Evolutionary conservation across 768 basidiomycete genomes (phyloP).

Genomic region (Tricholoma terreum): DNA sequence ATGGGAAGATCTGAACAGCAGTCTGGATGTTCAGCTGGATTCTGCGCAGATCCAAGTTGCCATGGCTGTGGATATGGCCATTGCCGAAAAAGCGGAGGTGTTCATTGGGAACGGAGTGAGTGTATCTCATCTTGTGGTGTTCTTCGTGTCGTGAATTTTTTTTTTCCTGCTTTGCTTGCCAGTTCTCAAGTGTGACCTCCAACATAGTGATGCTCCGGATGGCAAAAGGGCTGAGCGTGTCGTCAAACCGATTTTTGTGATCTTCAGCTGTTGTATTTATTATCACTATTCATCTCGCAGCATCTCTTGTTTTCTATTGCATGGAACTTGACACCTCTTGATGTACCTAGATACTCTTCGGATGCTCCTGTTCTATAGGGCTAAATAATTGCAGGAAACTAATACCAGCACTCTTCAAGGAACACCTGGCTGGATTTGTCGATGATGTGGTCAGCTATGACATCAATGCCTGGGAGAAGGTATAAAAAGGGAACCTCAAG

Average conservation of each 20-base stretch:
- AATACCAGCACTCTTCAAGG: neutral
- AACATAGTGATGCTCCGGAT: conserved; percentile 47
- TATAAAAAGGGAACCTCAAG: conserved; percentile 10
- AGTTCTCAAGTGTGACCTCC: conserved; percentile 50
- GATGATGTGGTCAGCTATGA: conserved; percentile 11
- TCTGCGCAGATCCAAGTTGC: conserved; percentile 44
- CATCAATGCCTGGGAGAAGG: conserved; percentile 5
- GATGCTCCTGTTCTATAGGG: neutral
- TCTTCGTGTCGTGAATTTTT: neutral
- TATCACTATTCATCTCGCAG: conserved; percentile 1
- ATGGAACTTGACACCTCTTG: neutral
- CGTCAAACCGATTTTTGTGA: conserved; percentile 43
- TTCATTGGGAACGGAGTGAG: conserved; percentile 62
- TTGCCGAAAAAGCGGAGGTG: conserved; percentile 54
- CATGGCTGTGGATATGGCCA: conserved; percentile 59
- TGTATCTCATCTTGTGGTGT: conserved; percentile 11
- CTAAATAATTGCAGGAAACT: neutral
- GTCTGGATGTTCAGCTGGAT: conserved; percentile 39
- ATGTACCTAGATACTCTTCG: neutral
- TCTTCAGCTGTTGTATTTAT: conserved; percentile 2
- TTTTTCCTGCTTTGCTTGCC: neutral
- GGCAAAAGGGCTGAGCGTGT: conserved; percentile 39
- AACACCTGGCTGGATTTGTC: neutral
- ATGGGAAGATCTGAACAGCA: conserved; percentile 47
- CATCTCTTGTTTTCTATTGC: neutral